Conservation (phyloP, 2,329 filamentous ascomycete genomes). For the Colletotrichum simmondsii region DNA sequence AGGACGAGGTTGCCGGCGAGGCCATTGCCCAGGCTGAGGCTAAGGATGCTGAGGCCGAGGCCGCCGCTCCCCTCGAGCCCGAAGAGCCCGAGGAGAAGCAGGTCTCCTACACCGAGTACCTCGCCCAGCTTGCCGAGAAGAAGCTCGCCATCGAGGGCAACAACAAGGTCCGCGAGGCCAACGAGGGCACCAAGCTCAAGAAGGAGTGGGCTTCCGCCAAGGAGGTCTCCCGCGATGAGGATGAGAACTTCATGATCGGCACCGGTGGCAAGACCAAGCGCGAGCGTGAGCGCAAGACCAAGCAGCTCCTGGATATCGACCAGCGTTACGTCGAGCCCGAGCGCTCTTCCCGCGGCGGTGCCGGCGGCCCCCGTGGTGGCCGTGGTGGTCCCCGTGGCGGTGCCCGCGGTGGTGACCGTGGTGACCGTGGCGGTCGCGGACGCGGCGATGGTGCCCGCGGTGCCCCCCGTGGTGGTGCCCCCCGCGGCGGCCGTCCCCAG, state of each 20-base stretch:
- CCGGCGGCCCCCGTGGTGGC: conserved; percentile 53
- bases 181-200: conserved; percentile 88
- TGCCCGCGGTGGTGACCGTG: conserved; percentile 56
- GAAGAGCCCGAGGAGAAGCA: conserved; percentile 84
- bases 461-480: conserved; percentile 51
- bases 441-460: conserved; percentile 57
- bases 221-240: conserved; percentile 71
- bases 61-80: conserved; percentile 71
- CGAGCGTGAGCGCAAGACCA: conserved; percentile 91
- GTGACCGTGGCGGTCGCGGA: conserved; percentile 53
- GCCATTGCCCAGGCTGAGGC: conserved; percentile 87
- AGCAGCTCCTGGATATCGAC: conserved; percentile 90
- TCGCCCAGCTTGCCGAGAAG: conserved; percentile 78
- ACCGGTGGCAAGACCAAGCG: conserved; percentile 81
- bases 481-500: conserved; percentile 58
- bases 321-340: conserved; percentile 81
- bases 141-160: conserved; percentile 74
- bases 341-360: conserved; percentile 64
- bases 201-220: conserved; percentile 95
- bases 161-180: conserved; percentile 85
- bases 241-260: conserved; percentile 82
- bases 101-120: conserved; percentile 91
- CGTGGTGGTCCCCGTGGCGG: conserved; percentile 56
- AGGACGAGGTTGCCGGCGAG: conserved; percentile 92
- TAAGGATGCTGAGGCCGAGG: conserved; percentile 70